Evolutionary conservation across 1,284 basidiomycete genomes (phyloP).

Genomic region (Austroboletus rostrupii): DNA sequence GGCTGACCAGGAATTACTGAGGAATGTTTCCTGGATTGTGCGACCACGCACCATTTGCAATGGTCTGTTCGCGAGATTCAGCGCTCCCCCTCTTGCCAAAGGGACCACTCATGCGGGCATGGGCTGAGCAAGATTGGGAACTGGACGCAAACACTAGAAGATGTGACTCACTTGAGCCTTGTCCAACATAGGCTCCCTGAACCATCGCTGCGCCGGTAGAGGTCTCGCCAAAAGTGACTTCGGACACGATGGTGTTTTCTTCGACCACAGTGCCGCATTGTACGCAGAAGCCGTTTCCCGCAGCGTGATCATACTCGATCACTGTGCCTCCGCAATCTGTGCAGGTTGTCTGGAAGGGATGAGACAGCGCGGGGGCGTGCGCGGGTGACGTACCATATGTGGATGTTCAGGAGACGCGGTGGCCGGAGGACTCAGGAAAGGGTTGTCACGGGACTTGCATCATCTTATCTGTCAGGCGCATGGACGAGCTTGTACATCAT

Average conservation of each 20-base stretch:
- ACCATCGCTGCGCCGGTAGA: constrained; percentile 91
- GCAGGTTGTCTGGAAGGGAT: constrained; percentile 43
- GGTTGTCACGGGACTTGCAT: background rate
- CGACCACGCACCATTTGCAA: constrained; percentile 68
- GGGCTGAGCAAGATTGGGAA: constrained; percentile 45
- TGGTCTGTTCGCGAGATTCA: constrained; percentile 85
- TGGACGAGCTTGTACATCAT: constrained; percentile 75
- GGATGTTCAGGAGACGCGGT: background rate
- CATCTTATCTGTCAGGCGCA: constrained; percentile 21
- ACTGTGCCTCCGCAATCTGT: constrained; percentile 74
- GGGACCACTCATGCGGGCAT: constrained; percentile 74
- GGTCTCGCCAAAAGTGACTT: constrained; percentile 93
- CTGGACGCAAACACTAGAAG: background rate
- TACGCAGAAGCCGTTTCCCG: constrained; percentile 81
- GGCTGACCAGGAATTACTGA: constrained; percentile 44
- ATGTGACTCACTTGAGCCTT: constrained; percentile 77
- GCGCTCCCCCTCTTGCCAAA: constrained; percentile 72
- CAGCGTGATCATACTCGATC: constrained; percentile 78
- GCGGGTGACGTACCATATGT: constrained; percentile 20
- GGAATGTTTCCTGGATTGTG: background rate
- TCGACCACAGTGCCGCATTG: constrained; percentile 88
- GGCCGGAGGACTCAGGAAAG: too few species aligned
- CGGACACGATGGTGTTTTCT: constrained; percentile 91
- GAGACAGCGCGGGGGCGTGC: background rate
- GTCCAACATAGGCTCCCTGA: constrained; percentile 91